Evolutionary conservation across 2,329 filamentous ascomycete genomes (phyloP).

Genomic region (Penicillium italicum): DNA sequence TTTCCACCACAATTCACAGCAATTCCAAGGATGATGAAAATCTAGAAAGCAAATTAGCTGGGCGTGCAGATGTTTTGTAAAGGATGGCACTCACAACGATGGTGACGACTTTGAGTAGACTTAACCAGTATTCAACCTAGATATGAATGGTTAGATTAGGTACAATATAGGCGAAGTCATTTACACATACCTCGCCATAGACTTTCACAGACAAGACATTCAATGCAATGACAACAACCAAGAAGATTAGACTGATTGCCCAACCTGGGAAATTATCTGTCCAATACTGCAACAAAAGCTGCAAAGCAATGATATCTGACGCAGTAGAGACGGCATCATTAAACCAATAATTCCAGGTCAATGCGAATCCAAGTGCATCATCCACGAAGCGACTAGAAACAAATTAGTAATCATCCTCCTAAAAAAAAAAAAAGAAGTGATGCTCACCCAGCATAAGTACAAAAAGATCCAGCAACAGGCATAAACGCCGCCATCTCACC

Average conservation of each 20-base stretch:
- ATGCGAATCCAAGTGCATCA: constrained; percentile 43
- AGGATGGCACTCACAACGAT: constrained; percentile 34
- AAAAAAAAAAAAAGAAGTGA: not conserved
- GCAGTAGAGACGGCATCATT: constrained; percentile 62
- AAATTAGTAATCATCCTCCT: constrained; percentile 4
- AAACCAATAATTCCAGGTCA: constrained; percentile 56
- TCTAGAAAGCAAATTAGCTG: constrained; percentile 28
- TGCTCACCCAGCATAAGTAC: constrained; percentile 52
- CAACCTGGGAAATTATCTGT: constrained; percentile 60
- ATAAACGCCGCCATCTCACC: constrained; percentile 61
- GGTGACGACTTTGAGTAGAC: constrained; percentile 42
- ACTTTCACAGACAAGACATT: constrained; percentile 53
- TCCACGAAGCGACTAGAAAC: constrained; percentile 41
- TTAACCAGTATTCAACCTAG: constrained; percentile 43
- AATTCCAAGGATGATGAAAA: constrained; percentile 63
- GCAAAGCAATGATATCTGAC: constrained; percentile 57
- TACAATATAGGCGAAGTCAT: not conserved
- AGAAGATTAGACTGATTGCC: constrained; percentile 61
- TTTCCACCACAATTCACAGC: constrained; percentile 59
- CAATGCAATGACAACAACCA: constrained; percentile 52
- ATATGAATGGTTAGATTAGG: not conserved
- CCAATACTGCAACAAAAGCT: constrained; percentile 61
- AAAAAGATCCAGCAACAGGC: constrained; percentile 54
- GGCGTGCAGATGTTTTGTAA: not conserved
- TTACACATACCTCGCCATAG: constrained; percentile 50